A percentile compares a stretch with the other conserved stretches of the same genome.
phyloP scores from a whole-genome alignment of 257 asterid genomes.

The Galeopsis tetrahit region DNA sequence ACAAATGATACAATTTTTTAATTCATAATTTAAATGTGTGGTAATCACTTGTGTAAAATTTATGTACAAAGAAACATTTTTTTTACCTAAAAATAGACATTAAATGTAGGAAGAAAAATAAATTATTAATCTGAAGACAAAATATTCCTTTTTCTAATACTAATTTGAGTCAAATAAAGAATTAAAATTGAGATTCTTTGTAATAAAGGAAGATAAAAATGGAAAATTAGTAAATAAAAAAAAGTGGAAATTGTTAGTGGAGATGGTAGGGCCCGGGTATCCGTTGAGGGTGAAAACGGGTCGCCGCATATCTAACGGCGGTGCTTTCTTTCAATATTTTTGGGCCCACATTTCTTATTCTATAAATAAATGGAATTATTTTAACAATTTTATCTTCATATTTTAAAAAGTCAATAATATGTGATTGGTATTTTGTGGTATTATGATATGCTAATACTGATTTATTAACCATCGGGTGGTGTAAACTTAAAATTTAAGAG shows the following conservation, averaged over 20 bases:
- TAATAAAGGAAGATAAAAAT: not conserved
- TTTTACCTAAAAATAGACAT: too few species aligned
- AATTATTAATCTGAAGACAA: not conserved
- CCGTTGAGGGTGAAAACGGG: slow-evolving; percentile 33
- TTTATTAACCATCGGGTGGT: too few species aligned
- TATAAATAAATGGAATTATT: too few species aligned
- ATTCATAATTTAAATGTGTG: too few species aligned
- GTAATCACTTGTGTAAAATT: too few species aligned
- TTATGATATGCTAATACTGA: too few species aligned
- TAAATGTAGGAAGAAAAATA: not conserved
- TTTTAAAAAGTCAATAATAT: too few species aligned
- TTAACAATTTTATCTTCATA: too few species aligned
- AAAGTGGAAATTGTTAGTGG: not conserved
- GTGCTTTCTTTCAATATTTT: slow-evolving; percentile 29
- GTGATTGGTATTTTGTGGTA: too few species aligned
- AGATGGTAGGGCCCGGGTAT: slow-evolving; percentile 24
- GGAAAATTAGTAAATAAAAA: not conserved
- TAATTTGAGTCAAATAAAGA: not conserved
- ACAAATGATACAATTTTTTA: too few species aligned
- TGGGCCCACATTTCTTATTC: slow-evolving; percentile 13
- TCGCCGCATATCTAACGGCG: slow-evolving; percentile 54
- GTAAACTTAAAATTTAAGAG: too few species aligned
- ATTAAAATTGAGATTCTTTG: not conserved
- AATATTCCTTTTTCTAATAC: not conserved
- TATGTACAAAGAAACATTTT: too few species aligned